These are phyloP conservation scores for Trypanosoma congolense DNA, from an alignment of 208 protist species.

Conservation along the genomic window DNA sequence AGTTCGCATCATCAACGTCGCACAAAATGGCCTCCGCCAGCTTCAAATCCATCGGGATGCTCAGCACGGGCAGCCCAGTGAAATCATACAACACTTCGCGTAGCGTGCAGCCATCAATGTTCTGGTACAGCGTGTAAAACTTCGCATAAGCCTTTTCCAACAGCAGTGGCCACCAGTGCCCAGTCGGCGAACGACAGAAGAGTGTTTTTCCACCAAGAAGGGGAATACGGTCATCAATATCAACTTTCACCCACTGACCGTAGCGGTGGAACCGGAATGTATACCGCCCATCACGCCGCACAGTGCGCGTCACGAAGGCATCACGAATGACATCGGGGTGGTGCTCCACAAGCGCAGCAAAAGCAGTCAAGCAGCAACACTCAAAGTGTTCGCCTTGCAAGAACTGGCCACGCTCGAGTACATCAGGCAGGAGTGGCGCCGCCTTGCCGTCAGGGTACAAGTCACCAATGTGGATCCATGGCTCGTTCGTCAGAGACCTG, in stretches of 20 bases:
- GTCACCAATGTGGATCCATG: slow-evolving; percentile 70
- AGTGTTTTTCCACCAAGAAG: slow-evolving; percentile 37
- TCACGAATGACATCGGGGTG: slow-evolving; percentile 70
- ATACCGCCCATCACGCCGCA: slow-evolving; percentile 72
- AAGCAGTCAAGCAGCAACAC: slow-evolving; percentile 70
- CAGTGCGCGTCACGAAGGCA: slow-evolving; percentile 75
- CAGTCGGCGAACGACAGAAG: slow-evolving; percentile 54
- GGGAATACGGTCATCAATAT: slow-evolving; percentile 60
- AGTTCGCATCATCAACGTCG: slow-evolving; percentile 50
- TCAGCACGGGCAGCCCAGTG: slow-evolving; percentile 41
- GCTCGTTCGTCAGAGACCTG: slow-evolving; percentile 37
- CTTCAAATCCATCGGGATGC: slow-evolving; percentile 27
- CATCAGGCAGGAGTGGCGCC: slow-evolving; percentile 53
- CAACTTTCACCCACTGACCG: slow-evolving; percentile 55
- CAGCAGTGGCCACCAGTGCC: slow-evolving; percentile 67
- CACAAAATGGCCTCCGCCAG: slow-evolving; percentile 32
- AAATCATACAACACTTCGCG: slow-evolving; percentile 64
- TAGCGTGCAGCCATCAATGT: slow-evolving; percentile 47
- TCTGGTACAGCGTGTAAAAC: slow-evolving; percentile 76
- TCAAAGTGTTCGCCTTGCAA: slow-evolving; percentile 77
- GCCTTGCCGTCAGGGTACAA: slow-evolving; percentile 59
- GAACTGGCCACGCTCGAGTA: slow-evolving; percentile 60
- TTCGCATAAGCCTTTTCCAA: slow-evolving; percentile 80
- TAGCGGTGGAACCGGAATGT: slow-evolving; percentile 76
- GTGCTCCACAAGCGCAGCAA: slow-evolving; percentile 47